Base-by-base conservation (phyloP, 2,329 filamentous ascomycete species). In the Fusarium poae region DNA sequence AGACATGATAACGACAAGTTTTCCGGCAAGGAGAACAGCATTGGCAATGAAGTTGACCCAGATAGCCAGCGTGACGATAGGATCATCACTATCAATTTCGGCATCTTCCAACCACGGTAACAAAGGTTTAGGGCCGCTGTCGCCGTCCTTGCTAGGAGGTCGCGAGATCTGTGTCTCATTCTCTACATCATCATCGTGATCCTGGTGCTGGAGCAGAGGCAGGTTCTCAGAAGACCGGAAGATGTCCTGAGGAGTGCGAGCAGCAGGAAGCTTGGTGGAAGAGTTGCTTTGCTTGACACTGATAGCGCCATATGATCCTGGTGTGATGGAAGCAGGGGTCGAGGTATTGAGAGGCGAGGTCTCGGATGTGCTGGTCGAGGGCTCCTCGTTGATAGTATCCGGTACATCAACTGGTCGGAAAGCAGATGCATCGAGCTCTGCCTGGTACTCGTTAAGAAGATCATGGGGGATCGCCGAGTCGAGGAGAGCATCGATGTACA, bases 401-500 rank as follows among this genome's bases (percentile, higher is more conserved):
- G 93, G 92, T 9, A 93, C 86, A 70, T 89, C 86, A 60, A 87
- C 75, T 49, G 82, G 81, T 48, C 82, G 83, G 67, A 87, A 84
- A 25, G 84, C 84, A 39, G 83, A 85, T 21, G 83, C 83, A 43
- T 87, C 83, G 50, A 89, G 82, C 67, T 91, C 83, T 68, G 90
- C 78, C 35, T 79, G 90, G 79, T 97, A 97, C 79, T 97, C 94
- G 76, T 97, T 94, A 60, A 98, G 89, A 44, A 98, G 84, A 73
- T 95, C 91, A 76, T 97, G 94, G 3, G 94, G 94, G n/a, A 97
- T 87, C 30, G 93, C 94, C 11, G 93, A 97, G 80, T 97, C 94
- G 65, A 98, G 86, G 58, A 98, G 84, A 53, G 91, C 88, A 80
- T 97, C 95, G 73, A 97, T 97, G 78, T 97, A 97, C 67, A 97